Evolutionary conservation across 2,329 filamentous ascomycete species (phyloP), one percentile per base, ranked within the genome.

Genomic region (Fusarium sp.): DNA sequence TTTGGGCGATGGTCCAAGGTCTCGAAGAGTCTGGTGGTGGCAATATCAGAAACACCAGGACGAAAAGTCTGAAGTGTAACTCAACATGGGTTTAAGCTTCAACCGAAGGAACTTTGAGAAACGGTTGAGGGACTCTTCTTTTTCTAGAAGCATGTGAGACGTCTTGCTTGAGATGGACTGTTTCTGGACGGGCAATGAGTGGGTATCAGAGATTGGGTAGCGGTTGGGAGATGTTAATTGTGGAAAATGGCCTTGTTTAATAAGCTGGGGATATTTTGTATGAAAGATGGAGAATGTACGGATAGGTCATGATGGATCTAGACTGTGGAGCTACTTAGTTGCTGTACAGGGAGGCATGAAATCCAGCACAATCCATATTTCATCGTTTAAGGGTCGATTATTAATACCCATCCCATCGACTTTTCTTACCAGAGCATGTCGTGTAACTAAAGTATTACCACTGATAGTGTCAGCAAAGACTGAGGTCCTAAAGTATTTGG

Each of bases 11-110:
- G 39, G 61, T 30, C 30, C 33, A 18, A 45, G 68, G 71, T 50
- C 71, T 73, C 59, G 71, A 73, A 73, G 71, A 45, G 50, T 74
- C 71, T 71, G 47, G 65, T 26, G 66, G 66, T 71, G 71, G 71
- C 71, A 62, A 56, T 20, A 58, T 41, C 42, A 48, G 54, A 48
- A 35, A 48, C 33, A 39, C 44, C n/a, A 41, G 35, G 33, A 45
- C 28, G 33, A 35, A 20, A 33, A 55, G 54, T 20, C 22, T 28
- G 31, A 56, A 45, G 39, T 48, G 62, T 26, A 42, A 24, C 35
- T 68, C 33, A n/a, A 39, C 33, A 12, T 44, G 55, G 67, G 47
- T 68, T 58, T 48, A 60, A 65, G 45, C 57, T 53, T 36, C 28
- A 51, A 50, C 42, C 39, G 44, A 36, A 41, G 33, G 41, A 28